Conservation (phyloP, 2,329 filamentous ascomycete species). For the Dothiorella sarmentorum region DNA sequence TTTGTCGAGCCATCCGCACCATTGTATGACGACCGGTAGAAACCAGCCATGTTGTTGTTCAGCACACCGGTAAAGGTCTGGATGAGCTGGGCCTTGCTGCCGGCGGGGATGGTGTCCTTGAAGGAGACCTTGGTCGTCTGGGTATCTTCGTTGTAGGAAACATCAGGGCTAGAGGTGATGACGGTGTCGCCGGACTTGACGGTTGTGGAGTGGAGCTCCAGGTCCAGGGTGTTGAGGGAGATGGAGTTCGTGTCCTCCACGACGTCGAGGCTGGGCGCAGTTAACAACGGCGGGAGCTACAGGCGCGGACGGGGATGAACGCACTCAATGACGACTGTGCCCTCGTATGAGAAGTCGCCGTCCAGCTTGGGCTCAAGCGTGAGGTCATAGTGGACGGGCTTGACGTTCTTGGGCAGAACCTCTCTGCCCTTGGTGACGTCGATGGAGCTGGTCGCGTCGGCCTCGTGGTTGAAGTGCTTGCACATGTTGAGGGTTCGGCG, state of each 20-base stretch:
- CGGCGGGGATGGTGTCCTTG: constrained; percentile 66
- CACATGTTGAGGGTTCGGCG: constrained; percentile 65
- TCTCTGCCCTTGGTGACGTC: constrained; percentile 67
- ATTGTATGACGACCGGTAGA: constrained; percentile 95
- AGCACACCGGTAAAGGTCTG: constrained; percentile 75
- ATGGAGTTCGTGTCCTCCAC: constrained; percentile 79
- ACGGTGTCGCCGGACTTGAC: constrained; percentile 59
- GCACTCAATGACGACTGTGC: constrained; percentile 76
- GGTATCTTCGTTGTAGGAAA: constrained; percentile 72
- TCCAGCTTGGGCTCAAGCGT: constrained; percentile 88
- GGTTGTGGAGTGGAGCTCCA: constrained; percentile 74
- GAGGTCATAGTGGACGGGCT: constrained; percentile 87
- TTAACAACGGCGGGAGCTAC: constrained; percentile 22
- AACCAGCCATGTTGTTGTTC: constrained; percentile 96
- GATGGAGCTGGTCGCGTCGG: constrained; percentile 54
- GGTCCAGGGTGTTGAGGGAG: constrained; percentile 81
- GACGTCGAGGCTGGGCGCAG: constrained; percentile 65
- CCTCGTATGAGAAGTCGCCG: constrained; percentile 75
- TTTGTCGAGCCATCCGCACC: constrained; percentile 72
- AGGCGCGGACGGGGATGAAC: constrained; percentile 24
- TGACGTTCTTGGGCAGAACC: constrained; percentile 86
- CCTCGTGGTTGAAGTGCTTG: constrained; percentile 50
- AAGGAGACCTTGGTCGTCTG: constrained; percentile 83
- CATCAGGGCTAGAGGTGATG: constrained; percentile 59
- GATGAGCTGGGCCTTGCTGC: constrained; percentile 72